Evolutionary conservation across 177 flowering plant genomes (phyloP).

Genomic region (Vitis hybrid): DNA sequence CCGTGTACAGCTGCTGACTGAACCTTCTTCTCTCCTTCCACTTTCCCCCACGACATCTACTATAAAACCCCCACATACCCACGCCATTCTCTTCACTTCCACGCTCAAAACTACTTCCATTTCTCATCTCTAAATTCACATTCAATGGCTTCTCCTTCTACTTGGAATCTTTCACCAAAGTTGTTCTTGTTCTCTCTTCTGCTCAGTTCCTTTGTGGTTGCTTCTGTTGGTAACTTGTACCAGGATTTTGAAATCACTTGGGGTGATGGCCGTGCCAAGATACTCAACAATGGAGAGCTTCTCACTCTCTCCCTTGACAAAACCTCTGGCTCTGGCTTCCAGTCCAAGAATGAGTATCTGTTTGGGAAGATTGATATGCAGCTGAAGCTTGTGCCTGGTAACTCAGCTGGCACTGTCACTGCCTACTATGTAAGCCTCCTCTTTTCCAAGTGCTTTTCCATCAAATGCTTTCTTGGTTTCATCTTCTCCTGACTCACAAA

Average conservation of each 20-base stretch:
- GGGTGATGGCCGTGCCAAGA: constrained; percentile 25
- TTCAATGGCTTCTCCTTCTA: neutral
- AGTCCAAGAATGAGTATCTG: constrained; percentile 16
- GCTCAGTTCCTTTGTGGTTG: neutral
- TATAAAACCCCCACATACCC: too few species aligned
- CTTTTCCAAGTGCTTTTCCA: neutral
- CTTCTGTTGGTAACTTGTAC: constrained; percentile 12
- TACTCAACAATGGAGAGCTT: constrained; percentile 18
- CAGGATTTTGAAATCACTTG: constrained; percentile 20
- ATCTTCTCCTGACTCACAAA: neutral
- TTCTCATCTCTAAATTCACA: too few species aligned
- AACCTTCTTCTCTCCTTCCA: too few species aligned
- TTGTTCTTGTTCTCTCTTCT: too few species aligned
- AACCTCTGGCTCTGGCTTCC: constrained; percentile 30
- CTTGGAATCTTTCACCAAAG: too few species aligned
- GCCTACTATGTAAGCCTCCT: constrained; percentile 17
- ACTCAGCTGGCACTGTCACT: constrained; percentile 23
- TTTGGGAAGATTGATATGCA: constrained; percentile 27
- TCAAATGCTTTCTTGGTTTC: neutral
- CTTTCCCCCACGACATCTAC: too few species aligned
- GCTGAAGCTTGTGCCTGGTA: constrained; percentile 28
- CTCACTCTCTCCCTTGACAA: constrained; percentile 27
- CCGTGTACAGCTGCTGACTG: too few species aligned
- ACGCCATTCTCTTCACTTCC: too few species aligned
- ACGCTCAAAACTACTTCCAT: too few species aligned